Conservation (phyloP, 306 rosid species). For the Astragalus membranaceus region DNA sequence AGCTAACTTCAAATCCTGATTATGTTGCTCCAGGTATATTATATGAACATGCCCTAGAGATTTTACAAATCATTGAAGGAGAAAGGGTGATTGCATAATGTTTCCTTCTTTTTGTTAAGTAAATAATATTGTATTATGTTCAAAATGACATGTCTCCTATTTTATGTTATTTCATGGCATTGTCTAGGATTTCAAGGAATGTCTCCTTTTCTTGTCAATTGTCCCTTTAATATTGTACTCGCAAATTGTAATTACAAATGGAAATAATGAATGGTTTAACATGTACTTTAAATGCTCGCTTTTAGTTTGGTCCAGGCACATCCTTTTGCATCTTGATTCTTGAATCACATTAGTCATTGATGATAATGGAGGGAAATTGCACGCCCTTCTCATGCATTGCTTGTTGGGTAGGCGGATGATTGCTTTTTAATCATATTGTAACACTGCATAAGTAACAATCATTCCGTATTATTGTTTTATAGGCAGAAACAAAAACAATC, state of each 20-base stretch:
- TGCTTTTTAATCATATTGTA: not conserved
- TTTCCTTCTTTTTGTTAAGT: conserved; percentile 10
- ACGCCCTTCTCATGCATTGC: not conserved
- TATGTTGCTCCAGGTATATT: conserved; percentile 47
- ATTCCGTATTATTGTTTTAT: not conserved
- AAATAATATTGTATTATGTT: not conserved
- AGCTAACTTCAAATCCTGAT: conserved; percentile 32
- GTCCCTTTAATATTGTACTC: not conserved
- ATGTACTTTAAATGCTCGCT: not conserved
- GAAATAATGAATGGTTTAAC: not conserved
- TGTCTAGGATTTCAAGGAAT: not conserved
- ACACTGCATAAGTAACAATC: not conserved
- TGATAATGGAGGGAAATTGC: not conserved
- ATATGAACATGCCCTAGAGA: conserved; percentile 3
- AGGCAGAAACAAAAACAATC: not conserved
- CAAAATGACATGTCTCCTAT: not conserved
- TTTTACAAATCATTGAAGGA: conserved; percentile 7
- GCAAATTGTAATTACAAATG: not conserved
- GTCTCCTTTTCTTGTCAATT: not conserved
- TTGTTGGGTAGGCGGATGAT: not conserved
- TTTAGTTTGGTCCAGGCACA: not conserved
- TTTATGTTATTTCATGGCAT: not conserved
- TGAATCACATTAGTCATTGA: not conserved
- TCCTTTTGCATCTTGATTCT: not conserved
- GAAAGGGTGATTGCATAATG: not conserved